Percentiles rank a stretch among this genome's conserved stretches.
These are phyloP conservation scores for Paramecium sonneborni DNA, from an alignment of 73 alveolate genomes.

Conservation along the genomic window DNA sequence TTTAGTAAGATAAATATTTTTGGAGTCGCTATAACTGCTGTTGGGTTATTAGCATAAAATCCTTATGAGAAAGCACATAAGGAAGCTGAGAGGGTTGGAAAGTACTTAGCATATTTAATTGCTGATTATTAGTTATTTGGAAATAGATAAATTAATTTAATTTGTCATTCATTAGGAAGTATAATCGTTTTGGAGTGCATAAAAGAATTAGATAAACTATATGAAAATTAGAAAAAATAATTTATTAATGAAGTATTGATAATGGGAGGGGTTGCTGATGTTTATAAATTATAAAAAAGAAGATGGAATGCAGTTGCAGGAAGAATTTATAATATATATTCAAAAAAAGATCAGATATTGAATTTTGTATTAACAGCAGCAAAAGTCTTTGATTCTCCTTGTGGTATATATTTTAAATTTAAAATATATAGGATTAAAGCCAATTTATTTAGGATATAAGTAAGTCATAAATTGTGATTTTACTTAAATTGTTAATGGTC, in stretches of 20 bases:
- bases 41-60: not conserved
- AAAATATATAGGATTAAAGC: not conserved
- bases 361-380: not conserved
- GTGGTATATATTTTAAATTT: not conserved
- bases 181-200: not conserved
- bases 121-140: constrained; percentile 20
- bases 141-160: constrained; percentile 2
- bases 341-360: not conserved
- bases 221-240: not conserved
- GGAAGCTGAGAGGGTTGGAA: constrained; percentile 31
- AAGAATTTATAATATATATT: constrained; percentile 8
- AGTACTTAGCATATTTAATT: constrained; percentile 33
- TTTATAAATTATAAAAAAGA: not conserved
- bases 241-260: constrained; percentile 2
- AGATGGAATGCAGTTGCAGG: constrained; percentile 52
- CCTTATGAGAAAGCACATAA: not conserved
- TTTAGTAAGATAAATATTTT: not conserved
- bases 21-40: not conserved
- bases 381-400: not conserved
- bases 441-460: not conserved
- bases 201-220: constrained; percentile 13
- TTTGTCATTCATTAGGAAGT: constrained; percentile 28
- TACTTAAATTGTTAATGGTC: not conserved
- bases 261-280: constrained; percentile 55
- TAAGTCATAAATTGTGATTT: constrained; percentile 50